Evolutionary conservation across 2,329 filamentous ascomycete species (phyloP).

Genomic region (Fusarium begoniae): DNA sequence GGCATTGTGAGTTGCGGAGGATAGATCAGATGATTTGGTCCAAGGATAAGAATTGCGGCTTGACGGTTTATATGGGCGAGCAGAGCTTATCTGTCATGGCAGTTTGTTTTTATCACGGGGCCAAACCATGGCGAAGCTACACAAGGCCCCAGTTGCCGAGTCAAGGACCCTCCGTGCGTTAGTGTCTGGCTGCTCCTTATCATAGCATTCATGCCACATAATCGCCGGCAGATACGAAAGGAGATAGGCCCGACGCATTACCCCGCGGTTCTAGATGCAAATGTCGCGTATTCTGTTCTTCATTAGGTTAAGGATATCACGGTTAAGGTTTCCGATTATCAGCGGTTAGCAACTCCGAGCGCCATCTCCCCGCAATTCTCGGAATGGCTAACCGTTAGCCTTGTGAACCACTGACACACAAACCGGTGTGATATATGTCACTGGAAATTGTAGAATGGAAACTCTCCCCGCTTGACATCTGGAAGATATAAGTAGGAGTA

Average conservation of each 20-base stretch:
- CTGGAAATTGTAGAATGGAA: background rate
- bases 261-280: slow-evolving; percentile 1
- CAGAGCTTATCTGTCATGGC: background rate
- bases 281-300: background rate
- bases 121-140: background rate
- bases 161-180: background rate
- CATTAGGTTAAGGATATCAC: background rate
- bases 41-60: background rate
- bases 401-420: too few relatives aligned
- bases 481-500: background rate
- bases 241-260: background rate
- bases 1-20: background rate
- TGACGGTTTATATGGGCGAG: background rate
- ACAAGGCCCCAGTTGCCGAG: background rate
- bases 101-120: background rate
- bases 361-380: background rate
- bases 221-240: background rate
- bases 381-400: slow-evolving; percentile 1
- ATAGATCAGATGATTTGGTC: background rate
- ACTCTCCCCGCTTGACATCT: rapidly evolving
- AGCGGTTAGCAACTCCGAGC: slow-evolving; percentile 1
- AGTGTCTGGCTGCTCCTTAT: background rate
- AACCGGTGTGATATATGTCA: background rate
- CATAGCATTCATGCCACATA: background rate
- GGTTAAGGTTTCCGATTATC: background rate